Evolutionary conservation across 2,329 filamentous ascomycete species (phyloP).

Genomic region (Erysiphe neolycopersici): DNA sequence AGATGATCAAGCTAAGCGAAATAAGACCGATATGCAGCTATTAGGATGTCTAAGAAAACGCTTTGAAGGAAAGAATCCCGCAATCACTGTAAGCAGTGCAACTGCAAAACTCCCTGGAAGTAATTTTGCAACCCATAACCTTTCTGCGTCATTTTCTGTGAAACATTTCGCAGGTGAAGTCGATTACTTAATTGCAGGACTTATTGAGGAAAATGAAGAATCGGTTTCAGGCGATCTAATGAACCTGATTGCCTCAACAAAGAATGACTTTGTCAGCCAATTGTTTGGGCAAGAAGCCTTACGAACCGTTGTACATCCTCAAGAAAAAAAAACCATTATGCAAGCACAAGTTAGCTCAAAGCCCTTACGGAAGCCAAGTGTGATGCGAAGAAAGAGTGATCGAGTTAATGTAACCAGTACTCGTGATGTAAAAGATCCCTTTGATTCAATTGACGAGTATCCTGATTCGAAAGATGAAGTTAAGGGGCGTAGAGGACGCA

Average conservation of each 20-base stretch:
- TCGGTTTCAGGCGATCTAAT: slow-evolving; percentile 88
- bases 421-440: slow-evolving; percentile 14
- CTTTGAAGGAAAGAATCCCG: slow-evolving; percentile 82
- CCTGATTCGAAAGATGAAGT: slow-evolving; percentile 21
- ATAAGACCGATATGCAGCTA: slow-evolving; percentile 69
- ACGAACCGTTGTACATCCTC: slow-evolving; percentile 77
- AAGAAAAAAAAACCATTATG: slow-evolving; percentile 73
- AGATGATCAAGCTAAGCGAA: slow-evolving; percentile 80
- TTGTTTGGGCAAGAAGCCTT: slow-evolving; percentile 92
- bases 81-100: slow-evolving; percentile 52
- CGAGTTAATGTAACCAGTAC: slow-evolving; percentile 8
- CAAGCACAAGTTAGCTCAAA: slow-evolving; percentile 93
- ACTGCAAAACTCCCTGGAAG: slow-evolving; percentile 59
- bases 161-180: slow-evolving; percentile 93
- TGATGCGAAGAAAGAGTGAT: slow-evolving; percentile 50
- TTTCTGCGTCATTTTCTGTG: slow-evolving; percentile 58
- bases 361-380: slow-evolving; percentile 72
- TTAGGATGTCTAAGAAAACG: slow-evolving; percentile 76
- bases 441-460: slow-evolving; percentile 16
- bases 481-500: slow-evolving; percentile 16
- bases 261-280: slow-evolving; percentile 66
- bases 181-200: slow-evolving; percentile 64
- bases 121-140: slow-evolving; percentile 70
- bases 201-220: slow-evolving; percentile 90
- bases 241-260: slow-evolving; percentile 71